phyloP scores from a whole-genome alignment of 164 flowering plant species.

The Chimonanthus praecox region DNA sequence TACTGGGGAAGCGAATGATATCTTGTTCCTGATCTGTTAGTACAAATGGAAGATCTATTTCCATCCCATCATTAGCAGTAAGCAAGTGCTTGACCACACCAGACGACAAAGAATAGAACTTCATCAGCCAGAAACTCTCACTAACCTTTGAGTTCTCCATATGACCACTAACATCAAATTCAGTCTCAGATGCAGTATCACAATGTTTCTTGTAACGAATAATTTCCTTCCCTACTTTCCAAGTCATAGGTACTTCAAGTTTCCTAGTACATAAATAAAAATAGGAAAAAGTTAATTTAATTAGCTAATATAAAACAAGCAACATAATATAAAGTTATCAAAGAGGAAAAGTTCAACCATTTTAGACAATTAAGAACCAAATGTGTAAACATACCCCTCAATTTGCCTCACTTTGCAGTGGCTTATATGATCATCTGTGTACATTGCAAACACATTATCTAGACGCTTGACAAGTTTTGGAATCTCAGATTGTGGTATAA shows the following conservation, averaged over 20 bases:
- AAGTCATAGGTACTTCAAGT: constrained; percentile 59
- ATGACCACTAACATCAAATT: constrained; percentile 26
- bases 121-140: constrained; percentile 75
- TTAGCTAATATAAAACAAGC: not conserved
- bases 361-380: not conserved
- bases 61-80: constrained; percentile 47
- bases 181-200: constrained; percentile 11
- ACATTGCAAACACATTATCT: constrained; percentile 10
- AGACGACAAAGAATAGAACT: constrained; percentile 67
- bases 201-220: constrained; percentile 25
- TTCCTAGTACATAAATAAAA: constrained; percentile 24
- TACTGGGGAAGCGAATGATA: constrained; percentile 43
- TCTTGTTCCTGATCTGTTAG: constrained; percentile 59
- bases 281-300: not conserved
- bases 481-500: constrained; percentile 51
- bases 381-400: constrained; percentile 48
- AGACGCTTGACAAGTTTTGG: constrained; percentile 37
- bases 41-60: constrained; percentile 80
- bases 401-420: constrained; percentile 44
- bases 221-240: constrained; percentile 34
- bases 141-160: constrained; percentile 66
- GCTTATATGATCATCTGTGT: constrained; percentile 30
- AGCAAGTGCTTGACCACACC: constrained; percentile 56
- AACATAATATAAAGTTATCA: too few species aligned
- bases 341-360: not conserved